Evolutionary conservation across 1,284 basidiomycete species (phyloP), one percentile per base, ranked within the genome.

Genomic region (Neotropicomus parvogracilis): DNA sequence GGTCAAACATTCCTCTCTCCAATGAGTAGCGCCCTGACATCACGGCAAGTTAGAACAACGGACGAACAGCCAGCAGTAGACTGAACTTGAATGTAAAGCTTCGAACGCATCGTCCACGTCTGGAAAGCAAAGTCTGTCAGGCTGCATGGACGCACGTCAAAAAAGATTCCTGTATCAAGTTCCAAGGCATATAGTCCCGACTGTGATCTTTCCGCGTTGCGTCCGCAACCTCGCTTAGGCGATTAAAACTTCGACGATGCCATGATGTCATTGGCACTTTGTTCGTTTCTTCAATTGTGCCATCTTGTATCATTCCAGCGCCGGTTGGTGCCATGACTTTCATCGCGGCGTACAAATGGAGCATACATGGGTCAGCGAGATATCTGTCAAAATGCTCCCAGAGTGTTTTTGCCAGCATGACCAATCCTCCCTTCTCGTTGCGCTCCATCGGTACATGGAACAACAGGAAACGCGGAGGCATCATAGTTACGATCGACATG

Each of bases 391-490:
- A 48, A 34, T 32, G 54, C 3, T 57, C 54, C 31, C 59, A 50
- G 11, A 59, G 41, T 9, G 40, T 4, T 37, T 34, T 51, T 1
- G 57, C 29, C 3, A 45, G 51, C 33, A 16, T 21, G n/a, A 62
- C 46, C 40, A 59, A 16, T 27, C 42, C 58, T 16, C 4, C 48
- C 11, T 34, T 58, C 38, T 62, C 54, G 13, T 16, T 43, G 21
- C 2, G 24, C 37, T 57, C 50, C 16, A 17, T 27, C 39, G 59
- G 32, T 12, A 52, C 34, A 3, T 0, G 32, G 3, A 38, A 6
- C 54, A 62, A 57, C n/a, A 54, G 59, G 29, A 59, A 57, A 4
- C 57, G 50, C 33, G 41, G 20, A 3, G 59, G 59, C 3, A 62
- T 24, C 21, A 45, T 0, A 9, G 41, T 47, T 8, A 49, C 49